Conservation (phyloP, 768 basidiomycete species). For the Naganishia kalamii region DNA sequence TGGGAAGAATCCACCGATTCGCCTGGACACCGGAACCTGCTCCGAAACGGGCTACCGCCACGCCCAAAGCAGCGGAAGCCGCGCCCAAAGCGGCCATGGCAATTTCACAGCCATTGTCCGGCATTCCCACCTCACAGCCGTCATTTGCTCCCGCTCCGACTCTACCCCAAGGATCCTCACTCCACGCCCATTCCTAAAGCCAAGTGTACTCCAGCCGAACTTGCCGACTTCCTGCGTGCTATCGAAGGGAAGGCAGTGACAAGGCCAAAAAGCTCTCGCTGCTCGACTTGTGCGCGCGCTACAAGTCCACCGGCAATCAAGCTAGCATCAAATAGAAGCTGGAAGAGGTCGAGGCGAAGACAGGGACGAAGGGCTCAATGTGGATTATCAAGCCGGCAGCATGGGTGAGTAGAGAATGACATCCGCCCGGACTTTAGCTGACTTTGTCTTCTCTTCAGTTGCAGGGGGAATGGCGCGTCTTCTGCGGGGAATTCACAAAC, state of each 20-base stretch:
- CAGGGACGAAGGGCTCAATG: constrained; percentile 35
- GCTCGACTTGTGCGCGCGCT: constrained; percentile 32
- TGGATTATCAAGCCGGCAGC: constrained; percentile 42
- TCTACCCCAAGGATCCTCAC: background rate
- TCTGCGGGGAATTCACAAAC: no score
- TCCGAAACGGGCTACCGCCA: background rate
- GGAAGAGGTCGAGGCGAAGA: constrained; percentile 36
- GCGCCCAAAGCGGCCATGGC: background rate
- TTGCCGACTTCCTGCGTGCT: constrained; percentile 32
- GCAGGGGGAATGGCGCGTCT: no score
- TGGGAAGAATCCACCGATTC: constrained; percentile 39
- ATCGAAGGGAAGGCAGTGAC: constrained; percentile 39
- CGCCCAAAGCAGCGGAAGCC: background rate
- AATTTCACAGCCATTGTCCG: background rate
- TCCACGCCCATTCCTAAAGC: constrained; percentile 29
- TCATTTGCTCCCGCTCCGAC: background rate
- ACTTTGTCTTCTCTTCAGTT: no score
- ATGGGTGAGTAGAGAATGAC: constrained; percentile 45
- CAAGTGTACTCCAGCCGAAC: constrained; percentile 33
- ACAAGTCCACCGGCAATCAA: constrained; percentile 36
- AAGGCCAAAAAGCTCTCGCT: constrained; percentile 33
- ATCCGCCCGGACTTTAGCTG: no score
- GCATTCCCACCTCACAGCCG: background rate
- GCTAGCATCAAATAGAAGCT: constrained; percentile 40
- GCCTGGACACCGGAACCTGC: no score